Conservation (phyloP, 345 rosid genomes). For the Bruguiera parviflora region DNA sequence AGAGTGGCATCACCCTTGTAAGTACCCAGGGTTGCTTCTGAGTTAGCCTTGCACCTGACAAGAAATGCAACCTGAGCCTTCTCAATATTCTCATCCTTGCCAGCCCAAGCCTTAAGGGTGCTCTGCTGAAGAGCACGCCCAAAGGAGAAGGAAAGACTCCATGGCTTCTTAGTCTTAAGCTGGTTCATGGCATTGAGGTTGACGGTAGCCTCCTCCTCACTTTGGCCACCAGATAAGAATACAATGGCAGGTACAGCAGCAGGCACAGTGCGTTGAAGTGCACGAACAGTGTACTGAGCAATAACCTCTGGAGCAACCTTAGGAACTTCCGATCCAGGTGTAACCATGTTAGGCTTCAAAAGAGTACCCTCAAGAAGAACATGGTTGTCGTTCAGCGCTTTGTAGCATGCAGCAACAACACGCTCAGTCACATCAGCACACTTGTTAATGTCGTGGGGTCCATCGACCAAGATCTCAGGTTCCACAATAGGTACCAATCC, state of each 20-base stretch:
- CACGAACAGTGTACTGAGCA: constrained; percentile 74
- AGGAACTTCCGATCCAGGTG: constrained; percentile 85
- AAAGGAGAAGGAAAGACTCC: constrained; percentile 81
- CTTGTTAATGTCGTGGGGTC: constrained; percentile 69
- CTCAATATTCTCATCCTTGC: constrained; percentile 64
- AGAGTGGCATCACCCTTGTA: constrained; percentile 78
- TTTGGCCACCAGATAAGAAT: constrained; percentile 91
- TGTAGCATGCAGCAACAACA: constrained; percentile 93
- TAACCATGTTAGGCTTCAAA: constrained; percentile 98
- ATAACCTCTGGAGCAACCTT: constrained; percentile 79
- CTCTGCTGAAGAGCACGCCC: constrained; percentile 98
- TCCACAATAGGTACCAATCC: constrained; percentile 96
- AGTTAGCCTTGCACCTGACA: constrained; percentile 83
- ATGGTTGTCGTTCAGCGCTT: constrained; percentile 82
- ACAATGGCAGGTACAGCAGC: constrained; percentile 89
- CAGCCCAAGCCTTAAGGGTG: constrained; percentile 86
- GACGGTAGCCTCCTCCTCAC: constrained; percentile 84
- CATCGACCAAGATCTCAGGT: constrained; percentile 94
- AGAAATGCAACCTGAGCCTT: constrained; percentile 68
- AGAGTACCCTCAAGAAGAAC: constrained; percentile 89
- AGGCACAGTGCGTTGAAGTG: constrained; percentile 80
- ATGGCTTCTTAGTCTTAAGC: constrained; percentile 80
- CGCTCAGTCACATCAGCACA: constrained; percentile 85
- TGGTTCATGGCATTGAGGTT: constrained; percentile 90
- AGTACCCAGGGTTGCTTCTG: constrained; percentile 77